Conservation (phyloP, 306 rosid species). For the Styphnolobium japonicum region DNA sequence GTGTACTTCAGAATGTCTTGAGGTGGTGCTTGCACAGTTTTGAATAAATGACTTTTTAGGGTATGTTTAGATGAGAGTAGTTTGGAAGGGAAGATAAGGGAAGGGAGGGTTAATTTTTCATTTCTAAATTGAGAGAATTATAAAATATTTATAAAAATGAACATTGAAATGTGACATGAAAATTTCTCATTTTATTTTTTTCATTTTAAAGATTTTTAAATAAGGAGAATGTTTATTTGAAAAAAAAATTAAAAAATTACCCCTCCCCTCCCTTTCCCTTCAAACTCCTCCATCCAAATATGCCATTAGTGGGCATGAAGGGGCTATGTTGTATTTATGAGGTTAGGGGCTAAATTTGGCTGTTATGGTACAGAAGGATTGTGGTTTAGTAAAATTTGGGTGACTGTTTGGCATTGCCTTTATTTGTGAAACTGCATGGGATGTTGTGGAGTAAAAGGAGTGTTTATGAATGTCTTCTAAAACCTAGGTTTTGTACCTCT, state of each 20-base stretch:
- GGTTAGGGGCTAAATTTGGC: not conserved
- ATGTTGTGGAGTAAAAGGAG: not conserved
- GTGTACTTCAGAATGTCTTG: not conserved
- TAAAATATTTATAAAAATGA: no score
- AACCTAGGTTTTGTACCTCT: not conserved
- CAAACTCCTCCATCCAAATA: no score
- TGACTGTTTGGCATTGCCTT: not conserved
- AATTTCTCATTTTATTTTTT: no score
- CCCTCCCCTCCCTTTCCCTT: no score
- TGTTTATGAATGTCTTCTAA: not conserved
- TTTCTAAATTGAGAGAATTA: no score
- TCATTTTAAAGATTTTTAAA: no score
- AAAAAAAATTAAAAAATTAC: no score
- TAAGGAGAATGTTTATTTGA: no score
- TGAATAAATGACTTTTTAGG: not conserved
- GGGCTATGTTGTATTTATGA: not conserved
- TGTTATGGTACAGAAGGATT: not conserved
- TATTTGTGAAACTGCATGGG: not conserved
- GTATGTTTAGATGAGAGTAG: no score
- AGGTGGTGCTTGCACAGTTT: not conserved
- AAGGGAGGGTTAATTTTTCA: no score
- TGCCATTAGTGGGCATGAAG: not conserved
- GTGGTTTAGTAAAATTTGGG: not conserved
- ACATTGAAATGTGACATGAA: no score
- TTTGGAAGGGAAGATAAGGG: no score